These are phyloP conservation scores for Casuarina glauca DNA, from an alignment of 306 rosid species.

Conservation along the genomic window DNA sequence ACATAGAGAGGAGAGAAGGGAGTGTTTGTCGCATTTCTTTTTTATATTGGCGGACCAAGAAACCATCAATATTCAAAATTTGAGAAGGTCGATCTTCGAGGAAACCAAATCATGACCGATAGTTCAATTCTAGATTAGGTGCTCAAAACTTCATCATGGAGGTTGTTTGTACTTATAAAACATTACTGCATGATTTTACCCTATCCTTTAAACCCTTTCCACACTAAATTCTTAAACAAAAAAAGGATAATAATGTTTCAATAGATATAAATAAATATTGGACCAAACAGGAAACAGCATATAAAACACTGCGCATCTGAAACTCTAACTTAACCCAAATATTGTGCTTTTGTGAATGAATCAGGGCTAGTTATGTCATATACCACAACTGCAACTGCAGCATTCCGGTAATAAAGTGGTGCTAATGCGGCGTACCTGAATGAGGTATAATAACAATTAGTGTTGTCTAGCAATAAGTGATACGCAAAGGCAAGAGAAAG, in stretches of 20 bases:
- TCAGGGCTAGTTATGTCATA: constrained; percentile 97
- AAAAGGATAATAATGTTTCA: neutral
- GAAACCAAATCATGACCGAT: no score
- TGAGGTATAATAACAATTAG: constrained; percentile 30
- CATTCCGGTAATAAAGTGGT: constrained; percentile 94
- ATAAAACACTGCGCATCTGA: constrained; percentile 18
- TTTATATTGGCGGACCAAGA: neutral
- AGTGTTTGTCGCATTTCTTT: neutral
- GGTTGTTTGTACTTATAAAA: no score
- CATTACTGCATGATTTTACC: neutral
- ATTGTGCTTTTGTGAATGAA: constrained; percentile 91
- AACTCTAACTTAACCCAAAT: constrained; percentile 92
- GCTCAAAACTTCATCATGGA: neutral
- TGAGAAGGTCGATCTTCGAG: neutral
- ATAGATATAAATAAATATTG: constrained; percentile 9
- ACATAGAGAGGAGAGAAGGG: neutral
- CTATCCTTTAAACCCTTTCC: neutral
- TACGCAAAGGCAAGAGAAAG: constrained; percentile 12
- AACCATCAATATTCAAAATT: neutral
- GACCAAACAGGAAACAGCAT: constrained; percentile 17
- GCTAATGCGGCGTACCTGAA: constrained; percentile 94
- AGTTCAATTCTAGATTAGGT: neutral
- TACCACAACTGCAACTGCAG: constrained; percentile 92
- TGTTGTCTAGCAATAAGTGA: constrained; percentile 12
- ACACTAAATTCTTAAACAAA: neutral